Evolutionary conservation across 192 early-diverging fungal species (phyloP).

Genomic region (Lobosporangium transversale): DNA sequence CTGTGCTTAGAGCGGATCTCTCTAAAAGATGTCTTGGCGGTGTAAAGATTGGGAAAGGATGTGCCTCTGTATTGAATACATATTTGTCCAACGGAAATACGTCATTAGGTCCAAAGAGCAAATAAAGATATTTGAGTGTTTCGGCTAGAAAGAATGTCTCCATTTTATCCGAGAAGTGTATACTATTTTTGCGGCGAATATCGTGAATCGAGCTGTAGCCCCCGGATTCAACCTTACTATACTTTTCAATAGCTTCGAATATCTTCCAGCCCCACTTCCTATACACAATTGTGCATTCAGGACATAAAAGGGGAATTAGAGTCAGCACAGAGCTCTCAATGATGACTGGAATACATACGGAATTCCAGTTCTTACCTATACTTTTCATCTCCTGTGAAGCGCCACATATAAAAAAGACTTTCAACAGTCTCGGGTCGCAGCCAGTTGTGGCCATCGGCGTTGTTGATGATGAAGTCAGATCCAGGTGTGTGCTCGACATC

Average conservation of each 20-base stretch:
- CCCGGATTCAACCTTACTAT: slow-evolving; percentile 72
- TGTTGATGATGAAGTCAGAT: slow-evolving; percentile 73
- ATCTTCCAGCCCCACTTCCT: slow-evolving; percentile 89
- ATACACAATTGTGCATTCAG: too few species aligned
- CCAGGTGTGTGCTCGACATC: slow-evolving; percentile 38
- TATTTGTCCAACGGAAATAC: slow-evolving; percentile 81
- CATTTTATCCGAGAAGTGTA: slow-evolving; percentile 72
- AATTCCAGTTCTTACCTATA: slow-evolving; percentile 89
- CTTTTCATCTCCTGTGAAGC: slow-evolving; percentile 83
- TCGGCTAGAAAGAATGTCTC: slow-evolving; percentile 89
- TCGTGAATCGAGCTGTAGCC: slow-evolving; percentile 69
- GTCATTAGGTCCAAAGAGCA: slow-evolving; percentile 80
- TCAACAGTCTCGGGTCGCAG: slow-evolving; percentile 93
- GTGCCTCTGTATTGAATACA: slow-evolving; percentile 96
- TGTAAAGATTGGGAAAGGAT: slow-evolving; percentile 80
- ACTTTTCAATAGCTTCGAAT: slow-evolving; percentile 85
- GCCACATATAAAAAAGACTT: slow-evolving; percentile 86
- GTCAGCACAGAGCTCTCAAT: too few species aligned
- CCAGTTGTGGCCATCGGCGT: slow-evolving; percentile 76
- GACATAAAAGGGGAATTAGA: too few species aligned
- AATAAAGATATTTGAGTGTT: slow-evolving; percentile 93
- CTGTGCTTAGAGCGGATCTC: background rate
- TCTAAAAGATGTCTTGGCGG: slow-evolving; percentile 29
- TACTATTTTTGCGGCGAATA: slow-evolving; percentile 54
- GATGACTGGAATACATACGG: too few species aligned